These are phyloP conservation scores for Salicornia ramosissima DNA, from an alignment of 148 eudicot genomes.

Conservation along the genomic window DNA sequence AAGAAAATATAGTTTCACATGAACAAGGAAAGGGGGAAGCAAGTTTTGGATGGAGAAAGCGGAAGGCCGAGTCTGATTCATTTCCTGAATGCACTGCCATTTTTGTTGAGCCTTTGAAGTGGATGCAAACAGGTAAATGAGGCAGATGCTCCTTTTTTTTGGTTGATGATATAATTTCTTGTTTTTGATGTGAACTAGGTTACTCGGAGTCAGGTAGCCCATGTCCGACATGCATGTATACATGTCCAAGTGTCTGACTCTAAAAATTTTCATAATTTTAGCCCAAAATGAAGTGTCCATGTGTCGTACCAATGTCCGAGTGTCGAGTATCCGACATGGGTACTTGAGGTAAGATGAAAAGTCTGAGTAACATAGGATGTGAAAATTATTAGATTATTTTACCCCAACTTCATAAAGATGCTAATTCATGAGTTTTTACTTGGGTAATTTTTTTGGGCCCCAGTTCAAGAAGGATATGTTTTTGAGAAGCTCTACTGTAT, in stretches of 20 bases:
- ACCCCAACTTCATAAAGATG: background rate
- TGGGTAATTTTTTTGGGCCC: conserved; percentile 3
- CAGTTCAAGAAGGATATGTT: conserved; percentile 75
- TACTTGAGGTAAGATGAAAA: no score
- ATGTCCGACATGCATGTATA: no score
- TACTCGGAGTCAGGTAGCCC: no score
- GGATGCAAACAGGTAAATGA: conserved; percentile 67
- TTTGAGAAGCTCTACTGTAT: conserved; percentile 67
- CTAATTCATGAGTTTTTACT: conserved; percentile 7
- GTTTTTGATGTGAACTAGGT: no score
- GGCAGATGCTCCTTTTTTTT: background rate
- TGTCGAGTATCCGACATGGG: no score
- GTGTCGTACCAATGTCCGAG: no score
- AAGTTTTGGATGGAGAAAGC: conserved; percentile 59
- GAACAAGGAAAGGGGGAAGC: conserved; percentile 49
- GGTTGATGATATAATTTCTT: background rate
- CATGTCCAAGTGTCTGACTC: no score
- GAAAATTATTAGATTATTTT: background rate
- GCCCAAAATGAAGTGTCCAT: no score
- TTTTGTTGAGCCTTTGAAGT: conserved; percentile 87
- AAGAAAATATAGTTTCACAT: conserved; percentile 55
- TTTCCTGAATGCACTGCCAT: conserved; percentile 63
- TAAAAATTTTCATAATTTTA: no score
- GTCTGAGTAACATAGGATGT: no score
- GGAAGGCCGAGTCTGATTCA: conserved; percentile 29